Percentiles rank a stretch among this genome's conserved stretches.
phyloP scores from a whole-genome alignment of 225 moss, liverwort and hornwort genomes.

The Ulota crispa region DNA sequence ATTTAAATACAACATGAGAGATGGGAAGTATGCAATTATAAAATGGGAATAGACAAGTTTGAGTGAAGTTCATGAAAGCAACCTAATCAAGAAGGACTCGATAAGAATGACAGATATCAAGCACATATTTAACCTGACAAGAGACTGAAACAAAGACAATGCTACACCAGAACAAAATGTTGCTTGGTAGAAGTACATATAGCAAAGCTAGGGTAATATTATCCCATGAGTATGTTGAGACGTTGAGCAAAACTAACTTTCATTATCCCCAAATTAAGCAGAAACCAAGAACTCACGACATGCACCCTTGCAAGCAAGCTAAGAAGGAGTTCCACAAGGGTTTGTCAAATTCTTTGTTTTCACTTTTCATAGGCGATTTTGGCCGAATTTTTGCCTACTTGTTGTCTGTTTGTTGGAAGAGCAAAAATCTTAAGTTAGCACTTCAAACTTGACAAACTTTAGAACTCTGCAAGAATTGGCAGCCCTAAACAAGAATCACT shows the following conservation, averaged over 20 bases:
- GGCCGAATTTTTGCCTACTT: too few relatives aligned
- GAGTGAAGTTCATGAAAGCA: not conserved
- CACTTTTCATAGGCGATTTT: too few relatives aligned
- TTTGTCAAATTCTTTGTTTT: too few relatives aligned
- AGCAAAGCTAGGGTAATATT: conserved; percentile 7
- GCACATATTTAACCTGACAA: not conserved
- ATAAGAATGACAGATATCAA: not conserved
- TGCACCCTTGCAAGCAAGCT: too few relatives aligned
- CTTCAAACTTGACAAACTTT: too few relatives aligned
- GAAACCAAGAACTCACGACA: conserved; percentile 51
- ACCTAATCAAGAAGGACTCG: not conserved
- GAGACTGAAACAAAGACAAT: not conserved
- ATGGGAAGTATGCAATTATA: not conserved
- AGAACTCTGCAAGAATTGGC: too few relatives aligned
- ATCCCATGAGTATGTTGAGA: not conserved
- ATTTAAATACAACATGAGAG: not conserved
- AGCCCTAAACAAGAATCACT: too few relatives aligned
- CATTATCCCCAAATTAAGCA: not conserved
- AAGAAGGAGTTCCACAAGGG: too few relatives aligned
- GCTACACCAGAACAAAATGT: not conserved
- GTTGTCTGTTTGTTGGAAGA: too few relatives aligned
- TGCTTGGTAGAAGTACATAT: not conserved
- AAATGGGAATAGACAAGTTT: not conserved
- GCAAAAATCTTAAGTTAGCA: too few relatives aligned
- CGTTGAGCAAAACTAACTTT: not conserved